These are phyloP conservation scores for Lodderomyces beijingensis DNA, from an alignment of 1,139 yeast species.

Conservation along the genomic window DNA sequence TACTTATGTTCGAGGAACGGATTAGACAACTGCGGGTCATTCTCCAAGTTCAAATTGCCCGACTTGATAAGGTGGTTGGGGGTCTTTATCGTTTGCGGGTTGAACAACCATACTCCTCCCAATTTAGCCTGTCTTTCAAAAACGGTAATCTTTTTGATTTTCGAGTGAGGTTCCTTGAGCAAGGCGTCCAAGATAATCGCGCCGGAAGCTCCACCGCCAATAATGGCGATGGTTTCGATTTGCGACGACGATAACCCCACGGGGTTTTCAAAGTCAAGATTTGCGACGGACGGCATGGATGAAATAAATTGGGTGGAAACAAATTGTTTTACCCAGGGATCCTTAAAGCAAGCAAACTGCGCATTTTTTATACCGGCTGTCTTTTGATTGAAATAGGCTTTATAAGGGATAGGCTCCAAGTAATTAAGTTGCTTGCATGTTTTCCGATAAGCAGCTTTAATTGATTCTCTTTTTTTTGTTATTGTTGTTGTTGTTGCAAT, in stretches of 20 bases:
- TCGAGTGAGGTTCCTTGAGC: slow-evolving; percentile 22
- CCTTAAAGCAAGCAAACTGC: too few relatives aligned
- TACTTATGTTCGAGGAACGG: slow-evolving; percentile 19
- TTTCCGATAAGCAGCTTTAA: too few relatives aligned
- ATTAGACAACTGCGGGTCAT: slow-evolving; percentile 29
- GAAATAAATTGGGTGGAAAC: background rate
- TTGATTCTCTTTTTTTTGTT: too few relatives aligned
- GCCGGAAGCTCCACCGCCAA: slow-evolving; percentile 55
- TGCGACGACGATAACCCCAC: slow-evolving; percentile 10
- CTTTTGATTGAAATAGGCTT: background rate
- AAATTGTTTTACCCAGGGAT: too few relatives aligned
- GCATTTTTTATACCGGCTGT: too few relatives aligned
- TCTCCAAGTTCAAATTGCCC: slow-evolving; percentile 17
- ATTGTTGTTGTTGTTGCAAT: too few relatives aligned
- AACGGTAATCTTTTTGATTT: slow-evolving; percentile 19
- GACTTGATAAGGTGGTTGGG: slow-evolving; percentile 22
- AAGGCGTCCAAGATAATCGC: slow-evolving; percentile 40
- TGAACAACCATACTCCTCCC: slow-evolving; percentile 34
- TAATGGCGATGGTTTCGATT: slow-evolving; percentile 36
- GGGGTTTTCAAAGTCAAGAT: slow-evolving; percentile 10
- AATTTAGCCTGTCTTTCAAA: slow-evolving; percentile 26
- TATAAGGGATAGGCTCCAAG: too few relatives aligned
- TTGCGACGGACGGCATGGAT: slow-evolving; percentile 11
- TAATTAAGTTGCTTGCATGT: too few relatives aligned
- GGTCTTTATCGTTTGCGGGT: slow-evolving; percentile 18